A percentile compares a stretch with the other conserved stretches of the same genome.
These are phyloP conservation scores for Backusella morwellensis DNA, from an alignment of 192 early-diverging fungal genomes.

Conservation along the genomic window DNA sequence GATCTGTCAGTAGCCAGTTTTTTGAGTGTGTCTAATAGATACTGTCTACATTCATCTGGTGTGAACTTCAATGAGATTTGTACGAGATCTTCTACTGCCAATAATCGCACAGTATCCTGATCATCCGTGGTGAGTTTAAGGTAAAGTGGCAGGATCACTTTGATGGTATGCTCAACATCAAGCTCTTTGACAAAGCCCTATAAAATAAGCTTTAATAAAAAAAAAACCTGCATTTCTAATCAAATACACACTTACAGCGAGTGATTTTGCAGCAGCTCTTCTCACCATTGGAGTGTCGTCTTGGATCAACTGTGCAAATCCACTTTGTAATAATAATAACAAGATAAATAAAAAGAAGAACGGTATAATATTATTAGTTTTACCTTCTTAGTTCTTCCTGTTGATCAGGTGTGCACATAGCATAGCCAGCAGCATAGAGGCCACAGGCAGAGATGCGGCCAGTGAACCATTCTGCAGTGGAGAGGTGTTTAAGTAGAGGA, in stretches of 20 bases:
- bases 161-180: constrained; percentile 70
- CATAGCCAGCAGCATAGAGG: constrained; percentile 87
- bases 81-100: constrained; percentile 92
- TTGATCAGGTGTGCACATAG: constrained; percentile 65
- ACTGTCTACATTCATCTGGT: constrained; percentile 74
- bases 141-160: constrained; percentile 86
- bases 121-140: constrained; percentile 78
- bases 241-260: constrained; percentile 52
- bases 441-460: constrained; percentile 91
- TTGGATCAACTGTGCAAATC: constrained; percentile 80
- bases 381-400: constrained; percentile 88
- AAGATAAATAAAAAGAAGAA: too few relatives aligned
- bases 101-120: constrained; percentile 96
- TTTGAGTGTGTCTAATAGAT: constrained; percentile 74
- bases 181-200: constrained; percentile 73
- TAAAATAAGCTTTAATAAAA: too few relatives aligned
- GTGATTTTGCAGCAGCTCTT: constrained; percentile 84
- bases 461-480: constrained; percentile 98
- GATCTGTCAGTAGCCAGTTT: constrained; percentile 86
- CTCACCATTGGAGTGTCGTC: constrained; percentile 99
- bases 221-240: too few relatives aligned
- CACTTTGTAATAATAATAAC: constrained; percentile 30
- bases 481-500: constrained; percentile 88
- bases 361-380: neutral
- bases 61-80: constrained; percentile 81